Percentiles rank a stretch among this genome's conserved stretches.
Conservation (phyloP, 192 early-diverging fungal species). For the Podochytrium sp. region DNA sequence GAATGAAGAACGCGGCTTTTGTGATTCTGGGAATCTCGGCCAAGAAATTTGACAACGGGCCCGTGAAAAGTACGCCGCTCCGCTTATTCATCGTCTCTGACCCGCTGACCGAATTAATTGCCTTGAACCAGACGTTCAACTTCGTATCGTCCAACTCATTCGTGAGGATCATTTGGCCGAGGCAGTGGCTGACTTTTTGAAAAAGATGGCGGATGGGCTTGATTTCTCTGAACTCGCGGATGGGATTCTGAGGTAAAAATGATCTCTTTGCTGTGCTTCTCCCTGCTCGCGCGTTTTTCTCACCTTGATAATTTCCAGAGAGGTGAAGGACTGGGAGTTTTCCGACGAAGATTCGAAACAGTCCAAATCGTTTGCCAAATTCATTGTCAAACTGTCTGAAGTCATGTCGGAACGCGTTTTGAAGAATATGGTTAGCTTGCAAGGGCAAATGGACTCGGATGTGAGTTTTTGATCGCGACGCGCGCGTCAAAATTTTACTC, state of each 20-base stretch:
- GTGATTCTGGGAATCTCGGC: slow-evolving; percentile 76
- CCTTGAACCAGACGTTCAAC: slow-evolving; percentile 26
- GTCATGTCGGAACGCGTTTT: slow-evolving; percentile 79
- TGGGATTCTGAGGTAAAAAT: slow-evolving; percentile 12
- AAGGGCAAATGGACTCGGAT: slow-evolving; percentile 86
- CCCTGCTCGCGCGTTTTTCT: too few species aligned
- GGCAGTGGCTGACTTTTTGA: slow-evolving; percentile 47
- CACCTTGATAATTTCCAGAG: slow-evolving; percentile 10
- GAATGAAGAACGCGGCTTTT: slow-evolving; percentile 65
- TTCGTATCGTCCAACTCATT: slow-evolving; percentile 43
- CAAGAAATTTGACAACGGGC: slow-evolving; percentile 74
- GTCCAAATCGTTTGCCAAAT: slow-evolving; percentile 83
- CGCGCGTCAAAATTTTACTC: not conserved
- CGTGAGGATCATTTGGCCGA: slow-evolving; percentile 57
- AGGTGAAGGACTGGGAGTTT: slow-evolving; percentile 35
- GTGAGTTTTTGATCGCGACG: slow-evolving; percentile 45
- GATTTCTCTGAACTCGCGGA: slow-evolving; percentile 29
- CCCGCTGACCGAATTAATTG: not conserved
- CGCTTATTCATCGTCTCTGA: slow-evolving; percentile 14
- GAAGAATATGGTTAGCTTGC: slow-evolving; percentile 87
- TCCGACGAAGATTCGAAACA: slow-evolving; percentile 67
- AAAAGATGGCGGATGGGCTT: slow-evolving; percentile 26
- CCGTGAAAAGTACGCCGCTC: slow-evolving; percentile 55
- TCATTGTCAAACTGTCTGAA: slow-evolving; percentile 83
- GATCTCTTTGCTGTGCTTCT: not conserved